Conservation (phyloP, 306 rosid genomes). For the Cajanus cajan region DNA sequence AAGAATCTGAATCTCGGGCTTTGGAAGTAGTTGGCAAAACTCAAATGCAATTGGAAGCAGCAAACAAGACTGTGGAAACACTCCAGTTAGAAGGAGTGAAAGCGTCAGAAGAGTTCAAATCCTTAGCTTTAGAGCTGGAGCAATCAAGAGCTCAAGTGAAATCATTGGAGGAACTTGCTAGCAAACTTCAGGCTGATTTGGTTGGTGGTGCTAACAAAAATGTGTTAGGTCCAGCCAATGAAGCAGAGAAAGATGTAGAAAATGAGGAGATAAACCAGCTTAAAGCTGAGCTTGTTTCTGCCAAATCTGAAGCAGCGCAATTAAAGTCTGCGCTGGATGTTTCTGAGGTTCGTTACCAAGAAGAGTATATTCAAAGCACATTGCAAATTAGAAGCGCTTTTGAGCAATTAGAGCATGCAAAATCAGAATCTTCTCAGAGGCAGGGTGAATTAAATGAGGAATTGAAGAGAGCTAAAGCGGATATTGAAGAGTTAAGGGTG, state of each 20-base stretch:
- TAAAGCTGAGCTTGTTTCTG: conserved; percentile 50
- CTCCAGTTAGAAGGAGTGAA: conserved; percentile 54
- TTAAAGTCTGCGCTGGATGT: conserved; percentile 70
- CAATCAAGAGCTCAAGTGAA: conserved; percentile 63
- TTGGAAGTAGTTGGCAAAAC: conserved; percentile 50
- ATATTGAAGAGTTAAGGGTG: conserved; percentile 58
- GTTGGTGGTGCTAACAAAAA: conserved; percentile 28
- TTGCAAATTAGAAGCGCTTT: conserved; percentile 76
- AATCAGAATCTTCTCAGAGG: conserved; percentile 55
- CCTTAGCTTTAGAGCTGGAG: conserved; percentile 63
- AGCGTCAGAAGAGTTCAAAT: conserved; percentile 49
- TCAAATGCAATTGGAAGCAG: conserved; percentile 61
- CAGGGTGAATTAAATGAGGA: conserved; percentile 59
- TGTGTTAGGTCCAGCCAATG: conserved; percentile 31
- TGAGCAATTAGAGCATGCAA: conserved; percentile 60
- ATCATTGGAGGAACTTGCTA: conserved; percentile 66
- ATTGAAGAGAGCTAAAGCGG: conserved; percentile 46
- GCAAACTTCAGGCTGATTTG: conserved; percentile 55
- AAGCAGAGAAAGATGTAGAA: conserved; percentile 37
- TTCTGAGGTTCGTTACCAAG: conserved; percentile 78
- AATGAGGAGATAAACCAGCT: conserved; percentile 51
- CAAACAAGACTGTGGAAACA: conserved; percentile 52
- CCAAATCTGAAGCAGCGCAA: conserved; percentile 61
- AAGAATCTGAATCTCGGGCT: conserved; percentile 65
- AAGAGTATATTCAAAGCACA: conserved; percentile 78